Evolutionary conservation across 1,284 basidiomycete genomes (phyloP), one percentile per base, ranked within the genome.

Genomic region (Austroboletus niveus): DNA sequence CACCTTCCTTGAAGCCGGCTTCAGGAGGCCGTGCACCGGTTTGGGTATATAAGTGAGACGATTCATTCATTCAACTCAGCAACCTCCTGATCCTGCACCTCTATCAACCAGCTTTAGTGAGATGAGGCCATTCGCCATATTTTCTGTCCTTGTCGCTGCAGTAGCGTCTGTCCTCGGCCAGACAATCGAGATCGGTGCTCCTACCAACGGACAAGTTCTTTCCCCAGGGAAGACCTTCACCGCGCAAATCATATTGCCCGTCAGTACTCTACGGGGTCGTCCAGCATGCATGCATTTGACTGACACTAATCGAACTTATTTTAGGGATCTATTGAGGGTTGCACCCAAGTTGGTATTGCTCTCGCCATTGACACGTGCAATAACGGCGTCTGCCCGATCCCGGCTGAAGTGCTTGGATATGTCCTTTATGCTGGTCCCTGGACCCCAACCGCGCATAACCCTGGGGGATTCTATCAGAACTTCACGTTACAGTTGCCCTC

Each of bases 321-420:
- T 12, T 15, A 70, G 65, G 32, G 0, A 35, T 70, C 65, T 14
- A 30, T 68, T 0, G 51, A 27, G 14, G 43, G 39, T 5, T 67
- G 64, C 45, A 57, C 49, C 27, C 58, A 68, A 47, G 66, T 70
- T 7, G 65, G 68, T 24, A 69, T 68, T 8, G 65, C 68, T 12
- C 67, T 68, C 14, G 58, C 63, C 6, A 52, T 67, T 10, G 32
- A 24, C 32, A 49, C 1, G 30, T 67, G 65, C 49, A n/a, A 15
- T 45, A 54, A 58, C 2, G 57, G 56, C 0, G 49, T 52, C 5
- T 66, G 65, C 47, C 68, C 65, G 1, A 42, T 55, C 1, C 67
- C 65, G 4, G 5, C 44, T 0, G 15, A 57, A 0, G 42, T 49
- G 45, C 62, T 69, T 12, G 65, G 68, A 3, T 3, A 35, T n/a